Evolutionary conservation across 1,284 basidiomycete genomes (phyloP).

Genomic region (Cutaneotrichosporon cyanovorans): DNA sequence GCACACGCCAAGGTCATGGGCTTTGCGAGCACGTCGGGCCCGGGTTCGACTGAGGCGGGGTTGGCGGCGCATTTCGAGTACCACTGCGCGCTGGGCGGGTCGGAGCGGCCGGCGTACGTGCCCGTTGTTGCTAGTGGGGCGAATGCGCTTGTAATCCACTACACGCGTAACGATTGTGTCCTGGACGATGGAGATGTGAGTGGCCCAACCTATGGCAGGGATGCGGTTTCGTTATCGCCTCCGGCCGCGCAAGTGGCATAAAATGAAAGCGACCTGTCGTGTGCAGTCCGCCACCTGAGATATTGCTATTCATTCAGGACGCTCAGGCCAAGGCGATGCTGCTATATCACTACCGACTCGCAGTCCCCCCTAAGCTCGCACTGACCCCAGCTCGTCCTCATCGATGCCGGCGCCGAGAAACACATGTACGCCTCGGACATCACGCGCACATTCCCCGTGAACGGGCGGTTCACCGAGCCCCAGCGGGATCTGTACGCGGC

Average conservation of each 20-base stretch:
- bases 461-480: constrained; percentile 67
- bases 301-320: no score
- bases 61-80: constrained; percentile 86
- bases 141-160: constrained; percentile 83
- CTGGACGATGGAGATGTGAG: constrained; percentile 58
- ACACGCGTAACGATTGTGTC: constrained; percentile 78
- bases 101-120: constrained; percentile 81
- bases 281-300: no score
- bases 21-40: constrained; percentile 51
- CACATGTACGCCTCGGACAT: constrained; percentile 94
- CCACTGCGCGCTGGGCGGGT: constrained; percentile 65
- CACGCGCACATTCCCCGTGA: constrained; percentile 84
- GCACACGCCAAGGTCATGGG: constrained; percentile 58
- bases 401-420: constrained; percentile 86
- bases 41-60: constrained; percentile 63
- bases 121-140: constrained; percentile 91
- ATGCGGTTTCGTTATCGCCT: no score
- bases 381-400: constrained; percentile 55
- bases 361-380: no score
- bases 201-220: neutral
- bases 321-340: no score
- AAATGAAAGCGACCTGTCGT: no score
- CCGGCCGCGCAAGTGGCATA: no score
- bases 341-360: no score
- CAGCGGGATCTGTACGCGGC: constrained; percentile 81